Evolutionary conservation across 2,329 filamentous ascomycete genomes (phyloP), one percentile per base, ranked within the genome.

Genomic region (Pleomassaria siparia): DNA sequence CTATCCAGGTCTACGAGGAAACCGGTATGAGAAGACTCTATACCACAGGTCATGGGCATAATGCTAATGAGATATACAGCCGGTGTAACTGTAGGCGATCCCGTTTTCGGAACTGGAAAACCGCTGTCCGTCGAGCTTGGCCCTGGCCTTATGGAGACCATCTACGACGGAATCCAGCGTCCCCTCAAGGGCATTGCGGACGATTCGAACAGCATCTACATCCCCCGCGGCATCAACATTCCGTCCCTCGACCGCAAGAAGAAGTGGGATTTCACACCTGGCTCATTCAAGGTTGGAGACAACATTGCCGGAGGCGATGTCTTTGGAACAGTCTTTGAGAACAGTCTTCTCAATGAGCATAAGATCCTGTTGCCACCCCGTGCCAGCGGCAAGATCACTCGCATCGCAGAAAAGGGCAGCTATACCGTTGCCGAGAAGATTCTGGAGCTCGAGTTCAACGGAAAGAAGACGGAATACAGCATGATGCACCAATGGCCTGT

Each of bases 401-500:
- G 86, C 69, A 95, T 97, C 65, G 84, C 91, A 28, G 79, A 85
- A 62, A 91, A 95, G 76, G 94, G 94, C 64, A 87, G 85, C 72
- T 99, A 96, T 76, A 96, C 90, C 3, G 91, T 99, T 26, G 89
- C 87, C 47, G 88, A 96, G 71, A 95, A 95, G 75, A 86, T 99
- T 55, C 79, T 99, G 66, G 92, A 96, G 74, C 82, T 97, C 55
- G 94, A 99, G 72, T 99, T 99, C 71, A 89, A 99, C 68, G 94
- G 94, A 67, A 90, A 91, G 77, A 95, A 92, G 81, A 88, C 87
- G 47, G 88, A 92, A 72, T 92, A 89, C 73, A 87, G 87, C 71
- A 97, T 99, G 94, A 96, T 97, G 91, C 94, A 99, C 76, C 85
- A 86, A 59, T 99, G 94, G 94, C 94, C 94, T 49, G 94, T 97